These are phyloP conservation scores for Baudoinia panamericana DNA, from an alignment of 495 filamentous ascomycete genomes.

Conservation along the genomic window DNA sequence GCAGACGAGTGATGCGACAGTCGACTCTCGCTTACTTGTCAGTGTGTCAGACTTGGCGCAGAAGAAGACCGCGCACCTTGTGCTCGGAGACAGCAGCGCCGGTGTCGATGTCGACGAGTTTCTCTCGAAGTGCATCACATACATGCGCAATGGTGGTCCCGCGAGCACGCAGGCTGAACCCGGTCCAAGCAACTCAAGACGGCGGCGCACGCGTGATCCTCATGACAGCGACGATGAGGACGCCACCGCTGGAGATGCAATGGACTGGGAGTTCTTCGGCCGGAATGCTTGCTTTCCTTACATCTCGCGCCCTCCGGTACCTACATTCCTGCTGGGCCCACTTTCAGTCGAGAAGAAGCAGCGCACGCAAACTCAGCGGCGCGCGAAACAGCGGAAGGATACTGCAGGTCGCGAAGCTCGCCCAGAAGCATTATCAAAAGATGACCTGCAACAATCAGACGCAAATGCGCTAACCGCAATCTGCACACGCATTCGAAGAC, in stretches of 20 bases:
- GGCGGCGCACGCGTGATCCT: constrained; percentile 6
- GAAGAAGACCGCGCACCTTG: constrained; percentile 56
- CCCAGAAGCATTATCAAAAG: constrained; percentile 57
- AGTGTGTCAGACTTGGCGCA: constrained; percentile 61
- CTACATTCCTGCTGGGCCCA: constrained; percentile 79
- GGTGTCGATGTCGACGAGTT: constrained; percentile 89
- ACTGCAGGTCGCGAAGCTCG: constrained; percentile 39
- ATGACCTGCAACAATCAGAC: constrained; percentile 58
- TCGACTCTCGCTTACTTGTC: constrained; percentile 77
- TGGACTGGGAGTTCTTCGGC: constrained; percentile 83
- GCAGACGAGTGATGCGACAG: constrained; percentile 82
- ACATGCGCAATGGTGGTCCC: constrained; percentile 54
- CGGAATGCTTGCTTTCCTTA: constrained; percentile 56
- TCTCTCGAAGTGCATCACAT: constrained; percentile 76
- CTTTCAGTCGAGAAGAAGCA: constrained; percentile 76
- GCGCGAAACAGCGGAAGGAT: constrained; percentile 42
- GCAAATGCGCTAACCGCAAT: constrained; percentile 61
- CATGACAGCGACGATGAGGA: constrained; percentile 43
- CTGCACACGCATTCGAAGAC: constrained; percentile 47
- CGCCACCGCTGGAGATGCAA: constrained; percentile 56
- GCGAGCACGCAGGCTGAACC: constrained; percentile 1
- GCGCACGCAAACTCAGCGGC: constrained; percentile 53
- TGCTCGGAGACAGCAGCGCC: constrained; percentile 51
- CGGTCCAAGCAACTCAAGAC: neutral
- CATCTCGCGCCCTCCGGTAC: constrained; percentile 60